Evolutionary conservation across 768 basidiomycete species (phyloP), one percentile per base, ranked within the genome.

Genomic region (Tephrocybe sp.): DNA sequence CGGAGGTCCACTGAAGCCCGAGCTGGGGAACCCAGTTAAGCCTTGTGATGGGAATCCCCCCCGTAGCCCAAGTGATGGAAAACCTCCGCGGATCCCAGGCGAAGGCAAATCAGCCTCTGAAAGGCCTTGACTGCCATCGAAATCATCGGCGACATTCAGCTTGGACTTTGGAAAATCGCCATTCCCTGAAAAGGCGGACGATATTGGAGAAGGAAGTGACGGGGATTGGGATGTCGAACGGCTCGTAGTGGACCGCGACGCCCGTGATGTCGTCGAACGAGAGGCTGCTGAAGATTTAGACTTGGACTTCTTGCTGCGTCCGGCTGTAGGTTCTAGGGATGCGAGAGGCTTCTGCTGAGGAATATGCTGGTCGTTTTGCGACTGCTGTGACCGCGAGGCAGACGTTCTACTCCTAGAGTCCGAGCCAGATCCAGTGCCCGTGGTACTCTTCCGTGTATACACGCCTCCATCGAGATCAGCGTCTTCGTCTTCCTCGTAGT

Each of bases 341-440:
- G 37, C 30, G 42, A 53, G 14, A 24, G 33, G 47, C 26, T 46
- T 36, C 17, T 4, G 46, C 23, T 51, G 50, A 38, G 46, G 26
- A 10, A 32, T 14, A 26, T 42, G 11, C 28, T 30, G 45, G 37
- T 53, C 54, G 23, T 38, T 47, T 30, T 58, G 51, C 42, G 51
- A 57, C 44, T 52, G 43, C 39, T 52, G 55, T 36, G 55, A 58
- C 42, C 62, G 57, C 28, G 81, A 82, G 3, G 78, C 64, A 3
- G 84, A 84, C 0, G 85, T 85, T 26, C 80, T 76, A 3, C 84
- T 86, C 30, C 76, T 79, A 3, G 82, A 84, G 51, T 84, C 81
- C 0, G 85, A 86, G 21, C 76, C 79, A 26, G 73, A 72, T 9
- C 65, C 57, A 21, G 61, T 65, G 3, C 60, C 64, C 30, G 14